Conservation (phyloP, 1,284 basidiomycete genomes). For the Leccinum fuscescens region DNA sequence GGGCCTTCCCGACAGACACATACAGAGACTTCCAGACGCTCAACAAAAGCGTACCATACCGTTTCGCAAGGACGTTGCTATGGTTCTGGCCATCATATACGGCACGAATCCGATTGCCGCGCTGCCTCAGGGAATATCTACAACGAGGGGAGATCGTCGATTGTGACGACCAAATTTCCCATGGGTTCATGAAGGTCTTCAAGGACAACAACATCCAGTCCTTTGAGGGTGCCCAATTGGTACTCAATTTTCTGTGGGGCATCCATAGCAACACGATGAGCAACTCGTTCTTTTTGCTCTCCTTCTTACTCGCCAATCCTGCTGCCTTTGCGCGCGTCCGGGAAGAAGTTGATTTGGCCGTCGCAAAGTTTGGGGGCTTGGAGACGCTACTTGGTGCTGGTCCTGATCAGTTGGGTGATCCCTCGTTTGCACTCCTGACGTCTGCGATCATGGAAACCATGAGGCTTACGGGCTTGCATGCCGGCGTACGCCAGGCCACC, state of each 20-base stretch:
- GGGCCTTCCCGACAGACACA: slow-evolving; percentile 17
- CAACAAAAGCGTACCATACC: slow-evolving; percentile 21
- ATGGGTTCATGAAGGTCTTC: slow-evolving; percentile 17
- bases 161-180: slow-evolving; percentile 10
- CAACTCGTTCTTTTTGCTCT: slow-evolving; percentile 21
- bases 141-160: slow-evolving; percentile 6
- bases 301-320: slow-evolving; percentile 19
- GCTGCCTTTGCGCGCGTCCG: slow-evolving; percentile 18
- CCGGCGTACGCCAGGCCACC: slow-evolving; percentile 15
- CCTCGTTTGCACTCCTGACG: slow-evolving; percentile 23
- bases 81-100: slow-evolving; percentile 17
- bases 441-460: slow-evolving; percentile 31
- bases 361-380: slow-evolving; percentile 14
- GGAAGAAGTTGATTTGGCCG: slow-evolving; percentile 21
- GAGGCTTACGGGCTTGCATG: slow-evolving; percentile 20
- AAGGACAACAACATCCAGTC: slow-evolving; percentile 18
- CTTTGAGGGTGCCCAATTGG: slow-evolving; percentile 20
- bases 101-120: slow-evolving; percentile 16
- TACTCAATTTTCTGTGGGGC: slow-evolving; percentile 27
- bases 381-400: slow-evolving; percentile 13
- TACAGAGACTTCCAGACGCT: slow-evolving; percentile 25
- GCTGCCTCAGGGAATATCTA: slow-evolving; percentile 14
- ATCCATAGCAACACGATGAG: slow-evolving; percentile 25
- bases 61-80: slow-evolving; percentile 16
- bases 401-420: slow-evolving; percentile 19